Base-by-base conservation (phyloP, 345 rosid species). In the Camelina sativa region DNA sequence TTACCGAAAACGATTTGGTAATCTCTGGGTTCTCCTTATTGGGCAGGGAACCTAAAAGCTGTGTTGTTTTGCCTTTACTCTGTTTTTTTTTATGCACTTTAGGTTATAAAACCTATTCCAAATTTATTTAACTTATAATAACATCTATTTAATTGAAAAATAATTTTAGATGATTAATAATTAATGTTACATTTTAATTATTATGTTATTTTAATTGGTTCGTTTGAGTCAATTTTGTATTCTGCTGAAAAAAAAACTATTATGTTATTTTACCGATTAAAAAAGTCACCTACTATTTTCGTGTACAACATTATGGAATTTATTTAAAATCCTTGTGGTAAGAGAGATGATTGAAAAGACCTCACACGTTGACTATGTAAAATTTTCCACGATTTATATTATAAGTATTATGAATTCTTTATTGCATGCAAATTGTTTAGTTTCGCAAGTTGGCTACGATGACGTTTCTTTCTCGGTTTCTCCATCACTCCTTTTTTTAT, bases 401-500 rank as follows among this genome's bases (percentile, higher is more conserved):
- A 22, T 47, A 2, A 25, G 28, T 32, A 34, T 34, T 34, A 34
- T 34, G 38, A 22, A 60, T 34, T 37, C 8, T 32, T 37, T 50
- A 28, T 28, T 28, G 11, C 76, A 47, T 62, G 62, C 76, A 72
- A 32, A 60, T 43, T 44, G 32, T 52, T 44, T 55, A 44, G 17
- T 32, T 69, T 10, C 51, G 69, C 61, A 38, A 62, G 43, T 72
- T 53, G 76, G 53, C 67, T 11, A 32, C 10, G 40, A 32, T 17
- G 54, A 62, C 41, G 30, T 62, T 52, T 41, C 55, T 15, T 46
- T 46, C 17, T 46, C 4, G 3, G 50, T 73, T 63, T 73, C 62
- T 56, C 63, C 37, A 53, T 54, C 70, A 72, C 63, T 43, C 47
- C 35, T 73, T 62, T 52, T 41, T 34, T 23, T 53, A 22, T 63